Base-by-base conservation (phyloP, 305 asterid genomes). In the Rubia balearica region DNA sequence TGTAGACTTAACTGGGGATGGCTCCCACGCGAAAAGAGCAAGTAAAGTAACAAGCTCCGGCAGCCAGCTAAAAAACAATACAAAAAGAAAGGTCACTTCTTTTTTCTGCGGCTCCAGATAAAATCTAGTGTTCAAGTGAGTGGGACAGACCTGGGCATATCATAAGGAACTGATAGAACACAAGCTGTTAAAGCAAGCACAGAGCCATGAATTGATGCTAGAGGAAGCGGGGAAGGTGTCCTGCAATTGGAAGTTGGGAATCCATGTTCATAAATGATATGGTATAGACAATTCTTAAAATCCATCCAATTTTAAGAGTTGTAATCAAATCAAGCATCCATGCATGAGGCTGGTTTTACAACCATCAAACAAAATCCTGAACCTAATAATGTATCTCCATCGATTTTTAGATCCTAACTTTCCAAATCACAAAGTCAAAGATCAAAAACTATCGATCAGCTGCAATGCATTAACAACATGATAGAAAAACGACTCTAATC, bases 161-260 rank as follows among this genome's bases (percentile, higher is more conserved):
- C 99, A 74, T 95, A 95, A 57, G 99, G 98, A 82, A 87, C 94
- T 30, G 98, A 95, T 40, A 95, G 85, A 55, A 95, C 92, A 33
- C 98, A 92, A 67, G 99, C 98, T 60, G 92, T 96, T 85, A 95
- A 83, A 79, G 99, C 92, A 78, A 95, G 97, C 80, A 95, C 86
- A 76, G 89, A 79, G 78, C 98, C 99, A 77, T 95, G 98, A 70
- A 92, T 65, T n/a, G 94, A 86, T 70, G 97, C 97, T 74, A 87
- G 75, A 49, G 94, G 83, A 76, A 80, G 80, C 51, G 88, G 83
- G 63, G 98, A 81, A 42, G 71, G 83, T 79, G 43, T 71, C 84
- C 99, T 95, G 96, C 79, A 80, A 74, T 73, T 63, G 56, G 56
- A 80, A 65, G 77, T 42, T 17, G 59, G 75, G 68, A 61, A 66